Evolutionary conservation across 2,329 filamentous ascomycete species (phyloP), one percentile per base, ranked within the genome.

Genomic region (Neurospora crassa): DNA sequence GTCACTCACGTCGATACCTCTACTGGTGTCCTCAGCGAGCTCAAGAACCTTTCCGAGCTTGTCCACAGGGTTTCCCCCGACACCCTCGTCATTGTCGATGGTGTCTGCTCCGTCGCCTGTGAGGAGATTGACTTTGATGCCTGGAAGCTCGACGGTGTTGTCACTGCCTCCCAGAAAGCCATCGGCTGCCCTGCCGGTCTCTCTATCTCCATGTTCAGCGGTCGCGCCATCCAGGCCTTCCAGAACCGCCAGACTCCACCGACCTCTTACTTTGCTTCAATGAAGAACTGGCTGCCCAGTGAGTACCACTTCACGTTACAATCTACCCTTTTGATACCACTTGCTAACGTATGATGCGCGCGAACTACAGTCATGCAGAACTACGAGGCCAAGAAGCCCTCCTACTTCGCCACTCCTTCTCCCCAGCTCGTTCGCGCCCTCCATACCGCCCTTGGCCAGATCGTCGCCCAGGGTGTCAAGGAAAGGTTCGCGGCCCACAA

Each of bases 1-100:
- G 91, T 98, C 75, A 99, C 96, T 12, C 96, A 99, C 81, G 95
- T 97, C 74, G 96, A 99, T 80, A 99, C 96, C 34, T 97, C 94
- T 4, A 99, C 96, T 45, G 96, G 96, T 76, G 96, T 99, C 37
- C 85, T 99, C 68, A 97, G 92, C 79, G 94, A 98, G 81, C 88
- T 98, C 77, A 91, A 96, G 85, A 85, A 89, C 71, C 84, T 99
- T 71, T 89, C 93, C 42, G 92, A 94, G 79, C 84, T 96, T 68
- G 92, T 98, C 69, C 92, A 92, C 80, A 87, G 88, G 70, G 92
- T 97, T 74, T 97, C 93, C 73, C 96, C 96, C 0, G 90, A 97
- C 69, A 99, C 96, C 1, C 86, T 99, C 70, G 84, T 99, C 73
- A 88, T 98, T 69, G 95, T 97, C 70, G 96, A 99, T 79, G 96